Percentiles rank a stretch among this genome's conserved stretches.
phyloP scores from a whole-genome alignment of 345 rosid species.

The Eucalyptus erythrocorys region DNA sequence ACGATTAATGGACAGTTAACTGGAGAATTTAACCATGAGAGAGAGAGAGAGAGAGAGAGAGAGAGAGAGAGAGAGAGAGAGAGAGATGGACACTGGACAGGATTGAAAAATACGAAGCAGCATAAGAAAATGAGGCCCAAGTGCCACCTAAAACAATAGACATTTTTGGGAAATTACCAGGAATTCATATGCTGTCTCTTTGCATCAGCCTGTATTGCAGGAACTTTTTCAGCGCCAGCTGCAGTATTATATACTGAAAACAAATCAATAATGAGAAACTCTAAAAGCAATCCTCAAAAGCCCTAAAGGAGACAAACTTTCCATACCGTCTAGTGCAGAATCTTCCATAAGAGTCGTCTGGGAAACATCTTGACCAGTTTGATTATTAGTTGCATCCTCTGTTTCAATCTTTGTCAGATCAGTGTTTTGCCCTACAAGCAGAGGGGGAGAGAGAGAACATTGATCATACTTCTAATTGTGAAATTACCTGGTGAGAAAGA shows the following conservation, averaged over 20 bases:
- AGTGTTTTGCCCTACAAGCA: not conserved
- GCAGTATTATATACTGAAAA: conserved; percentile 33
- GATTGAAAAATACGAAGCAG: not conserved
- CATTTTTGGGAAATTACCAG: conserved; percentile 30
- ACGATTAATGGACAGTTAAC: not conserved
- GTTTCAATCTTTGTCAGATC: conserved; percentile 12
- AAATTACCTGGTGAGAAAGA: conserved; percentile 17
- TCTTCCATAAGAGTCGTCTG: conserved; percentile 10
- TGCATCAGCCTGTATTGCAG: conserved; percentile 22
- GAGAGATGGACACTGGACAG: not conserved
- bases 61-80: not conserved
- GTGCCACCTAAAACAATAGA: not conserved
- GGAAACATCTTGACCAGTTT: conserved; percentile 9
- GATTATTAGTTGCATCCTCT: not conserved
- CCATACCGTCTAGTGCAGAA: conserved; percentile 17
- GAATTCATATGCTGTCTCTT: conserved; percentile 51
- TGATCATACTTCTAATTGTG: not conserved
- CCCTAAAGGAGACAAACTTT: not conserved
- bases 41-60: not conserved
- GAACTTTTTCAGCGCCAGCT: conserved; percentile 17
- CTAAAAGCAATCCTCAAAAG: not conserved
- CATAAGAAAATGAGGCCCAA: not conserved
- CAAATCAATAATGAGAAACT: not conserved
- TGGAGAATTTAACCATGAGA: not conserved
- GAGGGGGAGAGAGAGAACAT: not conserved